Evolutionary conservation across 2,329 filamentous ascomycete species (phyloP).

Genomic region (Fusarium verticillioides): DNA sequence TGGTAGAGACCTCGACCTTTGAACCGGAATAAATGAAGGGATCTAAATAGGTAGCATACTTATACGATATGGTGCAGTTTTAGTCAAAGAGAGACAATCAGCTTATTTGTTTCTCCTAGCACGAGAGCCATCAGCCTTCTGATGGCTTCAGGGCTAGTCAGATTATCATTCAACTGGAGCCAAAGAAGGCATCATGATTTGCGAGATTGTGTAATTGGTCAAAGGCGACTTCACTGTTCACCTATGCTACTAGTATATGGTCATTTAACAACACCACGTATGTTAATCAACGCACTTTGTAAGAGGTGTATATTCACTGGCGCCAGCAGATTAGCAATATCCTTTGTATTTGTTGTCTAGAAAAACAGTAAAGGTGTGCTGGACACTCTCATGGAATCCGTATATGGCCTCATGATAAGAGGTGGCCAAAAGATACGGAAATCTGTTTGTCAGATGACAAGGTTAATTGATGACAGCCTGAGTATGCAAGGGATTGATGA

Average conservation of each 20-base stretch:
- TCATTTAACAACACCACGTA: not conserved
- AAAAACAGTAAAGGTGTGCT: not conserved
- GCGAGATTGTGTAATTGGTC: not conserved
- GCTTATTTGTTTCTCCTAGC: not conserved
- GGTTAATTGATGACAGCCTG: not conserved
- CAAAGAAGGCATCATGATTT: not conserved
- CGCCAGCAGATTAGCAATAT: slow-evolving; percentile 14
- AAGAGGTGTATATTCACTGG: not conserved
- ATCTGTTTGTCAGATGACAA: not conserved
- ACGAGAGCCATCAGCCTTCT: not conserved
- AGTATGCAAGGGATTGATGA: not conserved
- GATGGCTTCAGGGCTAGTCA: not conserved
- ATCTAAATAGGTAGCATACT: not conserved
- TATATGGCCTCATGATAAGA: not conserved
- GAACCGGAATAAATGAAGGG: not conserved
- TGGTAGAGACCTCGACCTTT: not conserved
- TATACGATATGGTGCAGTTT: not conserved
- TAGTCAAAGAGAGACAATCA: not conserved
- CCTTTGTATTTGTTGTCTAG: not conserved
- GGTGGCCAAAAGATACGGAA: not conserved
- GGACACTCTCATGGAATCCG: not conserved
- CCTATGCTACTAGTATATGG: not conserved
- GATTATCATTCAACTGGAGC: not conserved
- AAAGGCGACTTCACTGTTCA: not conserved
- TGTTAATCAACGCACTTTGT: not conserved